Evolutionary conservation across 78 protist genomes (phyloP).

Genomic region (Mastigamoeba balamuthi): DNA sequence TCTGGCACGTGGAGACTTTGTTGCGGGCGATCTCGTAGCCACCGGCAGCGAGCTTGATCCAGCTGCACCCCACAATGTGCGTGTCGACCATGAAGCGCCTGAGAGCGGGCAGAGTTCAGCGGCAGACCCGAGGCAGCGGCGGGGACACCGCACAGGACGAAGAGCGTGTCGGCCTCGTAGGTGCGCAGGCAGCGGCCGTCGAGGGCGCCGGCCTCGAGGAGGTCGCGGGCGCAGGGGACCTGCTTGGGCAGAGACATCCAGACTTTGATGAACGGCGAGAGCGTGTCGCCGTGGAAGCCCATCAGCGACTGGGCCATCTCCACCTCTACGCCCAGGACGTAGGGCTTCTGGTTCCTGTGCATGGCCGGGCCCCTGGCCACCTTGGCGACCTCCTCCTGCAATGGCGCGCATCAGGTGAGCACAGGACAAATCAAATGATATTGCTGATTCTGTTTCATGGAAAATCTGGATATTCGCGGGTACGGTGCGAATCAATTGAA

Average conservation of each 20-base stretch:
- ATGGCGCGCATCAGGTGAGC: not conserved
- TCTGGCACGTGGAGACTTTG: slow-evolving; percentile 38
- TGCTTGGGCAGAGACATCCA: not conserved
- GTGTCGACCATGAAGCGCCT: slow-evolving; percentile 94
- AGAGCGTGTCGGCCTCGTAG: slow-evolving; percentile 87
- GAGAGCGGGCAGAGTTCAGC: too few relatives aligned
- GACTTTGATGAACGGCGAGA: not conserved
- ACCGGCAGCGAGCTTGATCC: slow-evolving; percentile 77
- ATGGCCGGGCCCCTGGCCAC: not conserved
- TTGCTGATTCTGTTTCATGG: too few relatives aligned
- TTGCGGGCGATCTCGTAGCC: slow-evolving; percentile 18
- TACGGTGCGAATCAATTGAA: not conserved
- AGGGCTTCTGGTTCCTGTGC: not conserved
- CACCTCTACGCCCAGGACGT: not conserved
- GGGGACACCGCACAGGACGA: too few relatives aligned
- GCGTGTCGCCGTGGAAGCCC: slow-evolving; percentile 3
- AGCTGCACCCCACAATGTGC: slow-evolving; percentile 40
- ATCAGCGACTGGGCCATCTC: slow-evolving; percentile 4
- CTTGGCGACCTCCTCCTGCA: not conserved
- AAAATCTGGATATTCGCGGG: too few relatives aligned
- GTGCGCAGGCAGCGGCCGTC: slow-evolving; percentile 37
- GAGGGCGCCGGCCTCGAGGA: not conserved
- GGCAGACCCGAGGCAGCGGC: too few relatives aligned
- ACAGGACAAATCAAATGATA: not conserved
- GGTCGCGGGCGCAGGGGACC: not conserved